Evolutionary conservation across 352 stramenopile genomes (phyloP).

Genomic region (Saprolegnia diclina): DNA sequence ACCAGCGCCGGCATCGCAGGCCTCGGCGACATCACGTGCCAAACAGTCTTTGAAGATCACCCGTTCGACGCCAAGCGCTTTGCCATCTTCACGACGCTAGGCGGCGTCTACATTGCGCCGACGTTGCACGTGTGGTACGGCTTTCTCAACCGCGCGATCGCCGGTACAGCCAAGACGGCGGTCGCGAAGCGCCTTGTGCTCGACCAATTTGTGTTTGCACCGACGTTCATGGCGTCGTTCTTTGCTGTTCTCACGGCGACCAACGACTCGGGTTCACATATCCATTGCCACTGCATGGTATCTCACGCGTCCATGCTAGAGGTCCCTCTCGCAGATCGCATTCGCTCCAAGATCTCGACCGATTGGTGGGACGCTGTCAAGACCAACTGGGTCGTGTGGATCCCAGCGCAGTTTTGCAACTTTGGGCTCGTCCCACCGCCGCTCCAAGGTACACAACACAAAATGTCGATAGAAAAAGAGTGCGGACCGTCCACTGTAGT

Average conservation of each 20-base stretch:
- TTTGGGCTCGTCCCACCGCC: constrained; percentile 68
- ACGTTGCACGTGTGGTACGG: constrained; percentile 77
- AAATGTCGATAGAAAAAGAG: background rate
- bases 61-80: constrained; percentile 41
- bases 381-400: constrained; percentile 78
- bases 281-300: background rate
- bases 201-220: constrained; percentile 75
- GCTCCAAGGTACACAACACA: constrained; percentile 37
- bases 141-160: constrained; percentile 41
- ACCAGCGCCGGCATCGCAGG: constrained; percentile 56
- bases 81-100: constrained; percentile 62
- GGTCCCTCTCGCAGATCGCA: constrained; percentile 17
- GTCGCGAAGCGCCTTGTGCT: constrained; percentile 62
- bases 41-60: constrained; percentile 31
- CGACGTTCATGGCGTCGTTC: constrained; percentile 66
- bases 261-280: background rate
- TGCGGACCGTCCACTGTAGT: constrained; percentile 28
- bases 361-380: constrained; percentile 78
- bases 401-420: constrained; percentile 74
- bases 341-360: constrained; percentile 53
- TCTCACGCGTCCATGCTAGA: constrained; percentile 39
- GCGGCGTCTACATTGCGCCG: constrained; percentile 56
- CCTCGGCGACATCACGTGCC: constrained; percentile 60
- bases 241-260: constrained; percentile 33
- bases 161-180: constrained; percentile 36